These are phyloP conservation scores for Odonthalia washingtoniensis DNA, from an alignment of 31 red algal genomes.

Conservation along the genomic window DNA sequence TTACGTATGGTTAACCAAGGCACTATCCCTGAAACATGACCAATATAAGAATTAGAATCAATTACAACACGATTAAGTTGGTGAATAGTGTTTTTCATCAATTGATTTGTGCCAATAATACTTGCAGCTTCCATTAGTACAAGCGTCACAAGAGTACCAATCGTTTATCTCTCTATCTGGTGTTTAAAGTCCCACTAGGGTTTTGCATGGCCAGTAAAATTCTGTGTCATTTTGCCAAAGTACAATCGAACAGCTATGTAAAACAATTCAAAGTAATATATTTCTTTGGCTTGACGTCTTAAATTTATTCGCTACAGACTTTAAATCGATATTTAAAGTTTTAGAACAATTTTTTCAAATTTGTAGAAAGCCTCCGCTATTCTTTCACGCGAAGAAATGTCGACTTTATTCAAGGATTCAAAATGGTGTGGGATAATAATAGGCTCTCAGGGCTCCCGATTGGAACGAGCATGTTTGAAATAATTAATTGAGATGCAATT, in stretches of 20 bases:
- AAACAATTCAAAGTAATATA: background rate
- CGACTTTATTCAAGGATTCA: background rate
- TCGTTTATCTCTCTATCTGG: conserved; percentile 17
- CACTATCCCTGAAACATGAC: background rate
- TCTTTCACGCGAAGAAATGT: background rate
- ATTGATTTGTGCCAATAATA: background rate
- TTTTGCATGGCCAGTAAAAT: conserved; percentile 11
- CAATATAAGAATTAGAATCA: background rate
- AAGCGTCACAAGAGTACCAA: conserved; percentile 7
- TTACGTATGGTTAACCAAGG: background rate
- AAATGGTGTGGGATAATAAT: conserved; percentile 38
- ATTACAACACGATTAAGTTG: background rate
- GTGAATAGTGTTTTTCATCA: background rate
- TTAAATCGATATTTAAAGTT: background rate
- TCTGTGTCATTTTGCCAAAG: conserved; percentile 21
- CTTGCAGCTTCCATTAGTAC: background rate
- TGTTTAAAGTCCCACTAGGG: background rate
- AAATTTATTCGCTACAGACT: background rate
- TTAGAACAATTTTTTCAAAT: background rate
- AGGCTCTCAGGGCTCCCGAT: background rate
- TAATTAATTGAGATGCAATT: background rate
- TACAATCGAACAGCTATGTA: conserved; percentile 10
- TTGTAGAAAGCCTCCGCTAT: background rate
- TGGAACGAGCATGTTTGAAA: background rate
- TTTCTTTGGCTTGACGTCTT: background rate